Evolutionary conservation across 345 rosid genomes (phyloP).

Genomic region (Populus tremula): DNA sequence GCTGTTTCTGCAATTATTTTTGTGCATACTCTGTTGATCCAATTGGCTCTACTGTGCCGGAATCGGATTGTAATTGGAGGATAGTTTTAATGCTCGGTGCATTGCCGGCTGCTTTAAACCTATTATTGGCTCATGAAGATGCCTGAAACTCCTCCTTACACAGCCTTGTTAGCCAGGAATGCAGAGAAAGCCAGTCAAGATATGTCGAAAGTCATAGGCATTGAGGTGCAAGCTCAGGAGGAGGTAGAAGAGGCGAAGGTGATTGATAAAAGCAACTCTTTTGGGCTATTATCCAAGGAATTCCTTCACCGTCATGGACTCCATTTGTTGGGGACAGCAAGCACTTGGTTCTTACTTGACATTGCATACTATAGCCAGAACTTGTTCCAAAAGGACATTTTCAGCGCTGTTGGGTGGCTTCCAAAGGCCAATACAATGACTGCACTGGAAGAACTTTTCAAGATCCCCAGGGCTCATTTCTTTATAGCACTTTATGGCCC

Average conservation of each 20-base stretch:
- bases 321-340: neutral
- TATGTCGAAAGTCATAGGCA: conserved; percentile 24
- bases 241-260: neutral
- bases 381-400: too few species aligned
- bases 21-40: conserved; percentile 19
- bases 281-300: conserved; percentile 3
- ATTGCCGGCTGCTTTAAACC: conserved; percentile 36
- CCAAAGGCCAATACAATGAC: too few species aligned
- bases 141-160: conserved; percentile 44
- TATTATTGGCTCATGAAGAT: conserved; percentile 38
- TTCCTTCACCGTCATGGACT: conserved; percentile 11
- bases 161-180: conserved; percentile 34
- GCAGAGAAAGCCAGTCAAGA: conserved; percentile 35
- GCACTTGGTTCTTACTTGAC: too few species aligned
- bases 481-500: too few species aligned
- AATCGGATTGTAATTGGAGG: conserved; percentile 41
- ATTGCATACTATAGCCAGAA: too few species aligned
- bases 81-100: conserved; percentile 40
- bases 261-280: neutral
- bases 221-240: conserved; percentile 30
- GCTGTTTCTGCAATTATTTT: conserved; percentile 29
- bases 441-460: too few species aligned
- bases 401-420: too few species aligned
- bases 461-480: too few species aligned
- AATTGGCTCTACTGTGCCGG: conserved; percentile 29